These are phyloP conservation scores for Boehmeria nivea DNA, from an alignment of 306 rosid species.

Conservation along the genomic window DNA sequence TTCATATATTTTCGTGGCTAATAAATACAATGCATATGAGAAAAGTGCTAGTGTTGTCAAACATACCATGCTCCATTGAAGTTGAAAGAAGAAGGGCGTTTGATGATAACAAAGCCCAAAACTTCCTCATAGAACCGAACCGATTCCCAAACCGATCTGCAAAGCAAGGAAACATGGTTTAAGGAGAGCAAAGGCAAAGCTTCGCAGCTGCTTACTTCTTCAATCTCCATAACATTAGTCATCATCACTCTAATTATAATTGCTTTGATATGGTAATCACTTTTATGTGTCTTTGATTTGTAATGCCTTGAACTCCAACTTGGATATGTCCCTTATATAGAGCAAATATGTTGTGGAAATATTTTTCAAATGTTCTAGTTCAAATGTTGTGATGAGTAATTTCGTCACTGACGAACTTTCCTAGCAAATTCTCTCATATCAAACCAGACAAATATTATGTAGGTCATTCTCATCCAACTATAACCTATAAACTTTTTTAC, in stretches of 20 bases:
- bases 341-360: constrained; percentile 3
- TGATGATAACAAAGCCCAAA: constrained; percentile 70
- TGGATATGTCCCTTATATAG: constrained; percentile 34
- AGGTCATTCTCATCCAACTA: constrained; percentile 1
- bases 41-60: no score
- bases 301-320: not conserved
- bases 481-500: no score
- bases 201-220: constrained; percentile 49
- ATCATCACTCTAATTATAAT: constrained; percentile 2
- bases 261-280: not conserved
- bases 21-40: no score
- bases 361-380: not conserved
- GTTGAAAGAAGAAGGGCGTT: constrained; percentile 79
- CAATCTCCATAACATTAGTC: constrained; percentile 46
- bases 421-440: constrained; percentile 36
- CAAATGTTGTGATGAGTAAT: not conserved
- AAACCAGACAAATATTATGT: constrained; percentile 14
- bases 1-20: no score
- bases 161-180: constrained; percentile 61
- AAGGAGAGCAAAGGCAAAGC: constrained; percentile 66
- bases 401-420: constrained; percentile 46
- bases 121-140: constrained; percentile 62
- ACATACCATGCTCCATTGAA: constrained; percentile 78
- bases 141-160: constrained; percentile 70
- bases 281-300: constrained; percentile 13